These are phyloP conservation scores for Sphaerulina vaccinii DNA, from an alignment of 2,329 filamentous ascomycete genomes.

Conservation along the genomic window DNA sequence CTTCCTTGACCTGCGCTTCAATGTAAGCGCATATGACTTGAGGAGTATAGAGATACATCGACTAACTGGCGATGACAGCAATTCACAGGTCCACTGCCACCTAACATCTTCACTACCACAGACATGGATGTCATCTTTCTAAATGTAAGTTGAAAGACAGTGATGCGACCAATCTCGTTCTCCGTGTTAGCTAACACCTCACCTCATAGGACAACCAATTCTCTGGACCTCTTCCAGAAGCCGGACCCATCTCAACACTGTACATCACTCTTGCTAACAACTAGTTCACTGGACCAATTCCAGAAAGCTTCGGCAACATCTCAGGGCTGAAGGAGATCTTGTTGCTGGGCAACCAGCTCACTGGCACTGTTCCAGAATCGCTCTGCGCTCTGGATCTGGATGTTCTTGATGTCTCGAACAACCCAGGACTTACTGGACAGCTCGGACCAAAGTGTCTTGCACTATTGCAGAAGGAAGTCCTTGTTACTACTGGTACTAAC, in stretches of 20 bases:
- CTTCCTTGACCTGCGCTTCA: constrained; percentile 21
- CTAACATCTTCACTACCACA: constrained; percentile 13
- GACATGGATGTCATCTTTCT: constrained; percentile 18
- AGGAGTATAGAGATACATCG: background rate
- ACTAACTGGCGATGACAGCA: background rate
- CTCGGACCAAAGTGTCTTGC: constrained; percentile 17
- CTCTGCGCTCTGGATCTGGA: constrained; percentile 18
- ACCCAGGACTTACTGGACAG: constrained; percentile 10
- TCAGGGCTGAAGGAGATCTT: constrained; percentile 11
- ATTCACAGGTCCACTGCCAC: constrained; percentile 13
- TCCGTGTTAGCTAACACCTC: background rate
- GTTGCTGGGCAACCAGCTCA: constrained; percentile 16
- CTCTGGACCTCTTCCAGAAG: constrained; percentile 17
- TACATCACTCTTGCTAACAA: constrained; percentile 19
- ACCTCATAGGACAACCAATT: constrained; percentile 14
- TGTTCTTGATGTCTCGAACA: constrained; percentile 16
- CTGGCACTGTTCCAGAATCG: constrained; percentile 16
- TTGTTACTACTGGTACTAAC: background rate
- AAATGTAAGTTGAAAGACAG: constrained; percentile 4
- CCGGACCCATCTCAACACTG: constrained; percentile 3
- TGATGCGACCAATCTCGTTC: background rate
- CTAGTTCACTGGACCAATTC: constrained; percentile 15
- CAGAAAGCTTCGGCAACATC: constrained; percentile 12
- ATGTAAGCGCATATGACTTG: background rate
- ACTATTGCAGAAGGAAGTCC: constrained; percentile 4